phyloP scores from a whole-genome alignment of 306 rosid genomes.

The Lotus japonicus region DNA sequence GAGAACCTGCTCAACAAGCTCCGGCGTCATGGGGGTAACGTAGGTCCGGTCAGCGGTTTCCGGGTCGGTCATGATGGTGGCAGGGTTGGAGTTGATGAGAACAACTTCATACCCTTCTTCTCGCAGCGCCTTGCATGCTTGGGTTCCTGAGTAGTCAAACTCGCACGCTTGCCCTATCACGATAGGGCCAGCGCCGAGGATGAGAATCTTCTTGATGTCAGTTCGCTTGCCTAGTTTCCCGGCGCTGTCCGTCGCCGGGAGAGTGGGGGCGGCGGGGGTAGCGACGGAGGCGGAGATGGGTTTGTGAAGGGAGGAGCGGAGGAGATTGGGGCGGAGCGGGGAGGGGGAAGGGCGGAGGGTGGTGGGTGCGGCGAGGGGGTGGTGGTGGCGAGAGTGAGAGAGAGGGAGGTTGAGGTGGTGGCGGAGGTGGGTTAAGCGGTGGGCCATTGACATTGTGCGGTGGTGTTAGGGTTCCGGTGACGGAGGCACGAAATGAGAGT shows the following conservation, averaged over 20 bases:
- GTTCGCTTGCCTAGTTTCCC: conserved; percentile 52
- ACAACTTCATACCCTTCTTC: conserved; percentile 88
- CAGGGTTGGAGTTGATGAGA: conserved; percentile 88
- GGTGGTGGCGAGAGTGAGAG: not conserved
- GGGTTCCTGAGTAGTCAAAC: conserved; percentile 94
- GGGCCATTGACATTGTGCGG: conserved; percentile 20
- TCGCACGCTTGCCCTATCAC: conserved; percentile 97
- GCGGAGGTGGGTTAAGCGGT: conserved; percentile 9
- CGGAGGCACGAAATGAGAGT: not conserved
- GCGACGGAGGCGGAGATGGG: not conserved
- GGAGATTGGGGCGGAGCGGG: not conserved
- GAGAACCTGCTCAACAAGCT: conserved; percentile 72
- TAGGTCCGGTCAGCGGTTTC: conserved; percentile 77
- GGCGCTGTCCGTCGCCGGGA: not conserved
- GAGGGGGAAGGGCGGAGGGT: not conserved
- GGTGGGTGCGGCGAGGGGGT: not conserved
- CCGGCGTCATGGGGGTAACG: conserved; percentile 89
- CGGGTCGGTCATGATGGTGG: conserved; percentile 98
- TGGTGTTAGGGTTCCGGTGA: not conserved
- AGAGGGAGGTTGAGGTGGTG: conserved; percentile 1
- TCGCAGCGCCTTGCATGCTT: conserved; percentile 84
- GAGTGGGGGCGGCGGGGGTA: not conserved
- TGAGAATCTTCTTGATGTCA: conserved; percentile 83
- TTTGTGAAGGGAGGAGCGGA: not conserved
- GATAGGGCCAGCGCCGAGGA: conserved; percentile 92